Base-by-base conservation (phyloP, 2,329 filamentous ascomycete genomes). In the Hymenoscyphus linearis region DNA sequence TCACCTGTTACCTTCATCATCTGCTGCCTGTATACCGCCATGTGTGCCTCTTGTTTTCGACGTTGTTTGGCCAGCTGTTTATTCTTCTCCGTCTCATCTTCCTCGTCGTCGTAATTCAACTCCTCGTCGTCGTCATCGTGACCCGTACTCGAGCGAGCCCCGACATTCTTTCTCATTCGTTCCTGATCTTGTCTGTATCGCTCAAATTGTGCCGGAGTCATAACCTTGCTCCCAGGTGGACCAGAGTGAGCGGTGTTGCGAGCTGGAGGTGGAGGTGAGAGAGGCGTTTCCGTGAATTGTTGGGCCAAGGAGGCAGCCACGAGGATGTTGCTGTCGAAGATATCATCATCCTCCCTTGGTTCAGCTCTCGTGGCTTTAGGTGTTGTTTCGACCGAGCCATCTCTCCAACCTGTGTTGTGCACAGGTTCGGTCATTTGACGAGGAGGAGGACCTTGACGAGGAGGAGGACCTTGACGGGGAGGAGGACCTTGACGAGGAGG, bases 1-100 rank as follows among this genome's bases (percentile, higher is more conserved):
- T 93, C 90, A 55, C 92, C 92, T 0, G 91, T 96, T 34, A 95
- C 89, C 76, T 96, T 96, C 89, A 93, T 96, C 92, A 96, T 96
- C 75, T 95, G 90, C 74, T 96, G 92, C 61, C 92, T 85, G 74
- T 96, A 96, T 1, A 96, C 88, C 1, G 91, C 83, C 79, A 96
- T 87, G 73, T 95, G 91, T 13, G 92, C 92, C 74, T 96, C 91
- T 73, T 96, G 92, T 78, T 93, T 95, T 69, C 86, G 85, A 65
- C 92, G 82, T 73, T 95, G 90, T 72, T 87, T 89, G 18, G 88
- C 85, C 54, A 88, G 81, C 71, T 90, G 82, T 71, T 82, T 88
- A 31, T 85, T 85, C 70, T 89, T 90, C 70, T 96, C 91, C 0
- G 82, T 74, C 65, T 96, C 91, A 68, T 96, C 91, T 50, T 93